Base-by-base conservation (phyloP, 306 rosid species). In the Coriaria nepalensis region DNA sequence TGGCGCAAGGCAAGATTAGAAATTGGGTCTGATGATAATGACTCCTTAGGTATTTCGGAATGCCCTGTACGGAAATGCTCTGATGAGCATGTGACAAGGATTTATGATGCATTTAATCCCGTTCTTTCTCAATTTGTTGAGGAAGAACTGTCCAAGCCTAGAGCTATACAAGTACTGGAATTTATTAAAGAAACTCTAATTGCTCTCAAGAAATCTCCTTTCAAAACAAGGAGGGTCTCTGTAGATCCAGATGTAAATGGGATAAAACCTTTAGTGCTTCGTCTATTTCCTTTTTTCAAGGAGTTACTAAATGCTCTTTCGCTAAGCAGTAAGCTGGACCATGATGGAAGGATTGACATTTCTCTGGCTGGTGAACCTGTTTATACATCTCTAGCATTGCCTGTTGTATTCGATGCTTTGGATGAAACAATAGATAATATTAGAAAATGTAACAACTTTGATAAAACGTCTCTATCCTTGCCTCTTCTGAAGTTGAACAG, bases 1-100 rank as follows among this genome's bases (percentile, higher is more conserved):
- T 90, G 97, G 97, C 92, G 97, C 50, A 68, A 66, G 69, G 72
- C 72, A 61, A 84, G 95, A 71, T 65, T 63, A 47, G 95, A 84
- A 69, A 13, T 68, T 62, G 93, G 87, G 57, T 77, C 86, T 48
- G 73, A 68, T 63, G 76, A 68, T 38, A 61, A 73, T 29, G 47
- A 53, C 12, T 59, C 79, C 6, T 52, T 77, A 35, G 67, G 74
- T 61, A 60, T 76, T 72, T 82, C 77, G 49, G 51, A 67, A 50
- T 90, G 94, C 65, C 82, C 92, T 5, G 69, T 74, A 68, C 87
- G 92, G 10, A 54, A 63, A 60, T 90, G 97, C 49, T 11, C 79
- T 47, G 97, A 90, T 53, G 82, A 90, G 75, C 97, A 84, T 3
- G 93, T 79, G 63, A 81, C 93, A 55, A 73, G 70, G 65, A 67